Evolutionary conservation across 139 green algal genomes (phyloP), one percentile per base, ranked within the genome.

Genomic region (Chlamydomonas schloesseri): DNA sequence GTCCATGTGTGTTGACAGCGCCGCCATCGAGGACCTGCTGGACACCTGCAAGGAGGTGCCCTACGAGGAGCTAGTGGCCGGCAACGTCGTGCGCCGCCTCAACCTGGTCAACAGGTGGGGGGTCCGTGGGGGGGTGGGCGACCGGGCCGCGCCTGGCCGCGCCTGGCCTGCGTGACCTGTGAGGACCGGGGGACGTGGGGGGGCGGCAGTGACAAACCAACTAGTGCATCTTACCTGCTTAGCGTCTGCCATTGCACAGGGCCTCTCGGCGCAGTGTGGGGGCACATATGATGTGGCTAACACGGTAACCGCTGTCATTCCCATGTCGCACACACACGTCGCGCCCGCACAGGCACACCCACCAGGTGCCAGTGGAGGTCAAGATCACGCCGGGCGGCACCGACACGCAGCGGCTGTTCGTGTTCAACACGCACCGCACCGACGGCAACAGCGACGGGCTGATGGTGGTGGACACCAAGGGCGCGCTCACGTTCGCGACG

Each of bases 371-470:
- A 0, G 65, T 75, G 26, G 31, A 70, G 28, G 50, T 83, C 31
- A 68, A 42, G 8, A 74, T 88, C 2, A 83, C 71, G 24, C 64
- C 60, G 24, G 83, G 73, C 20, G 83, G 83, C 64, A 88, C 83
- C 18, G 64, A 83, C 33, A 14, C 28, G 64, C 72, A 88, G 83
- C 83, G 83, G 23, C 73, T 88, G 24, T 71, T 88, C 24, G 83
- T 88, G 71, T 34, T 82, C 64, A 83, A 83, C 73, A 47, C 78
- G 33, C 73, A 75, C 23, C 83, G 83, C 67, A 73, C 69, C 9
- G 34, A 78, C 37, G 74, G 47, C 72, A 79, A 71, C 28, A 55
- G 0, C 36, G 70, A 70, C 37, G 62, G 62, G 0, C 50, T 83
- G 34, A 46, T 81, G 65, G 84, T 89, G 53, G 36, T 69, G 4